Evolutionary conservation across 768 basidiomycete genomes (phyloP).

Genomic region (Coprinopsis cinerea): DNA sequence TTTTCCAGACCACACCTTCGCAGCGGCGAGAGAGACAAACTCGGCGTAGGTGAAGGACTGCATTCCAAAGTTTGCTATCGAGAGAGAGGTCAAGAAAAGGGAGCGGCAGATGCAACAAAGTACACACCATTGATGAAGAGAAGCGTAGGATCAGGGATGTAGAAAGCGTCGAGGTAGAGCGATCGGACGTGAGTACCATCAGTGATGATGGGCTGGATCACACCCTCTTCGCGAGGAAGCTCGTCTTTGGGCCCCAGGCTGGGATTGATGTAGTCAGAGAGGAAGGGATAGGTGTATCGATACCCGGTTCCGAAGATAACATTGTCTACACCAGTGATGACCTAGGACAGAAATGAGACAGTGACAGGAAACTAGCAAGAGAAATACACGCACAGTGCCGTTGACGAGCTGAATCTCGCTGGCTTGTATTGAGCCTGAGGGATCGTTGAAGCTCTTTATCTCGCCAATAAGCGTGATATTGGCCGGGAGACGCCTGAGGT

Average conservation of each 20-base stretch:
- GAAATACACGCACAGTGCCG: conserved; percentile 25
- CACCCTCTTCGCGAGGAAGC: conserved; percentile 14
- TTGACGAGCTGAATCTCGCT: conserved; percentile 30
- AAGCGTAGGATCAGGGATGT: conserved; percentile 40
- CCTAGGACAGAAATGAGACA: conserved; percentile 9
- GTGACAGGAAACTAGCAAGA: not conserved
- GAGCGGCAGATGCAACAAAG: not conserved
- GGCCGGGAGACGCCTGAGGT: conserved; percentile 19
- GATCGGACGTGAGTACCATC: conserved; percentile 36
- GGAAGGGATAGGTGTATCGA: conserved; percentile 40
- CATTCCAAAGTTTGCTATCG: conserved; percentile 32
- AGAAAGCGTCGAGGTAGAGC: conserved; percentile 34
- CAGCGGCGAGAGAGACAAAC: conserved; percentile 29
- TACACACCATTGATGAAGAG: conserved; percentile 31
- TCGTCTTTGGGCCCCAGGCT: conserved; percentile 19
- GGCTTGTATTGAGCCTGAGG: conserved; percentile 16
- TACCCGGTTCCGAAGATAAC: conserved; percentile 38
- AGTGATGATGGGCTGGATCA: conserved; percentile 29
- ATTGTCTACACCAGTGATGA: conserved; percentile 28
- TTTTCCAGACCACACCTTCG: conserved; percentile 31
- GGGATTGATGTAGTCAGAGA: conserved; percentile 32
- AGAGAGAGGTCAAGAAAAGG: not conserved
- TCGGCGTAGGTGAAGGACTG: conserved; percentile 34
- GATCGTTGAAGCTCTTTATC: conserved; percentile 30
- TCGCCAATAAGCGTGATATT: conserved; percentile 35